Base-by-base conservation (phyloP, 2,329 filamentous ascomycete genomes). In the Colletotrichum incanum region DNA sequence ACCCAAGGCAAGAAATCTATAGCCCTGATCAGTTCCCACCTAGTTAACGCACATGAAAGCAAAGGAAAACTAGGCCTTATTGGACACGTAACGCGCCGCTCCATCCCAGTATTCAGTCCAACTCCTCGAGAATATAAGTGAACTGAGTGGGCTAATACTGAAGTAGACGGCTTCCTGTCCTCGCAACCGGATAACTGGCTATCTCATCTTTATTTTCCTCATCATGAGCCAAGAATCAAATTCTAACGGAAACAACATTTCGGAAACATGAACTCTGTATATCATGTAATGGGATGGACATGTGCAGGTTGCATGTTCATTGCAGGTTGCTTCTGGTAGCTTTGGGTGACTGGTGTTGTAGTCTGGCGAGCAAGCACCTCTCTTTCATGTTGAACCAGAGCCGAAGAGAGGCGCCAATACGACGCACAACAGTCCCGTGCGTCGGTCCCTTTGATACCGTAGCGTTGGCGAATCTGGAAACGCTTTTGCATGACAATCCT, bases 401-500 rank as follows among this genome's bases (percentile, higher is more conserved):
- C 50, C 20, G 50, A 65, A 5, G 50, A 58, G 3, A 65, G n/a
- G 12, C 50, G 56, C 62, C 50, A 65, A 26, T 47, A 58, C 7
- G 62, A 65, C 11, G 20, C 49, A 23, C 62, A 56, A 20, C 50
- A 58, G 26, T 65, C 50, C 12, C 62, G 31, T n/a, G 62, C 62
- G 26, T 65, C 62, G 28, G 37, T 65, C 6, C 62, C 62, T 34
- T 34, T 65, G 62, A 47, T 65, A 1, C 39, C 50, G 20, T 65
- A 65, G 18, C 62, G 62, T 26, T 45, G n/a, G 20, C 62, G 62
- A 9, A 65, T 65, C 50, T 65, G 45, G 39, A 45, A 56, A 11
- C 62, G 62, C 26, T 56, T 56, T 23, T 37, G 37, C 62, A 65
- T 65, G 23, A 55, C 62, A 34, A 54, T 39, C 50, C 49, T 65